A percentile compares a stretch with the other conserved stretches of the same genome.
Evolutionary conservation across 495 filamentous ascomycete genomes (phyloP).

Genomic region (Bathelium albidoporum): DNA sequence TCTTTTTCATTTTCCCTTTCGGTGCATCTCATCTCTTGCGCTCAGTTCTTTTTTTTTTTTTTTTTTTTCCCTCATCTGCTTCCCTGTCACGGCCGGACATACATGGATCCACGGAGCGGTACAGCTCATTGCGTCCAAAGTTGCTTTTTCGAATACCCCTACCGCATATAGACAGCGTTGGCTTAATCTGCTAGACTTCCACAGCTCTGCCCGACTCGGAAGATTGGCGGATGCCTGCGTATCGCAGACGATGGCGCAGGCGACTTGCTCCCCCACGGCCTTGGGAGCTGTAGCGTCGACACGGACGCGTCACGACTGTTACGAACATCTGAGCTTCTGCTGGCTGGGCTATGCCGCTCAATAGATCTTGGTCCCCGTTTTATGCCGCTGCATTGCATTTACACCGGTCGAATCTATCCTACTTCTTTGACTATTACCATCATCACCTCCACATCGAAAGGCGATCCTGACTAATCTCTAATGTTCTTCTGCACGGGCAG

Average conservation of each 20-base stretch:
- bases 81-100: neutral
- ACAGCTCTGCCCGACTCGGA: neutral
- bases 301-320: conserved; percentile 5
- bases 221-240: conserved; percentile 5
- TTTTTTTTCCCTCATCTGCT: too few species aligned
- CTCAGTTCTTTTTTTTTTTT: too few species aligned
- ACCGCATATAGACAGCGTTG: conserved; percentile 13
- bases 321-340: conserved; percentile 4
- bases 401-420: conserved; percentile 1
- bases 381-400: neutral
- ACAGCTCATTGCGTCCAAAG: conserved; percentile 3
- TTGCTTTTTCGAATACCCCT: conserved; percentile 9
- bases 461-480: conserved; percentile 1
- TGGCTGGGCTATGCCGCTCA: conserved; percentile 6
- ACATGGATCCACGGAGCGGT: conserved; percentile 5
- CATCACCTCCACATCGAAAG: neutral
- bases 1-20: neutral
- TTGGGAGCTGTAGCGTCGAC: neutral
- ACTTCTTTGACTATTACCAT: neutral
- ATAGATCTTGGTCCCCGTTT: conserved; percentile 6
- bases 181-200: conserved; percentile 5
- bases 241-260: conserved; percentile 2
- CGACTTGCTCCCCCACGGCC: neutral
- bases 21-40: neutral
- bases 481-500: neutral